Evolutionary conservation across 2,329 filamentous ascomycete species (phyloP).

Genomic region (Fusarium armeniacum): DNA sequence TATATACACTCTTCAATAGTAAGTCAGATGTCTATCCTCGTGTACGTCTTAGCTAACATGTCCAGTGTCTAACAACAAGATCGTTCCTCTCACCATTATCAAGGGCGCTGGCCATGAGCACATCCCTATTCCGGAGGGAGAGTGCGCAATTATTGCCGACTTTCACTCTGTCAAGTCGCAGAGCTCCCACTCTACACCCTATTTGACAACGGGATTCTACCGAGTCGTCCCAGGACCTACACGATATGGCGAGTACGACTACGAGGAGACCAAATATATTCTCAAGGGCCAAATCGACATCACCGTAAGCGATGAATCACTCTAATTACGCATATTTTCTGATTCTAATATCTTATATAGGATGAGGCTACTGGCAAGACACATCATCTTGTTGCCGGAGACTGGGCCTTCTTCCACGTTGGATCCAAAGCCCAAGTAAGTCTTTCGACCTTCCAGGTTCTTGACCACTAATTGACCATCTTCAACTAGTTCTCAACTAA

Average conservation of each 20-base stretch:
- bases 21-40: not conserved
- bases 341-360: slow-evolving; percentile 1
- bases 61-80: slow-evolving; percentile 36
- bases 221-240: slow-evolving; percentile 37
- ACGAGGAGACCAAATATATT: slow-evolving; percentile 41
- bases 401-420: slow-evolving; percentile 41
- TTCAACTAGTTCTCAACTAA: slow-evolving; percentile 25
- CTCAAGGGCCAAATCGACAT: slow-evolving; percentile 35
- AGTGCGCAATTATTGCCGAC: slow-evolving; percentile 33
- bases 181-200: slow-evolving; percentile 10
- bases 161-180: slow-evolving; percentile 33
- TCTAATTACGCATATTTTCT: not conserved
- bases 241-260: slow-evolving; percentile 36
- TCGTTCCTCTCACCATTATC: slow-evolving; percentile 41
- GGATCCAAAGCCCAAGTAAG: slow-evolving; percentile 37
- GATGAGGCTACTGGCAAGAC: slow-evolving; percentile 39
- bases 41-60: not conserved
- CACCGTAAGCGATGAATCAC: slow-evolving; percentile 2
- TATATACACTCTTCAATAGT: not conserved
- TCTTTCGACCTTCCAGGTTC: fast-evolving
- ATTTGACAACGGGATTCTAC: slow-evolving; percentile 37
- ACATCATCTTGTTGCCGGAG: slow-evolving; percentile 39
- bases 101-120: slow-evolving; percentile 40
- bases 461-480: not conserved
- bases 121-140: slow-evolving; percentile 33